Evolutionary conservation across 202 grass and related monocot species (phyloP).

Genomic region (Digitaria exilis): DNA sequence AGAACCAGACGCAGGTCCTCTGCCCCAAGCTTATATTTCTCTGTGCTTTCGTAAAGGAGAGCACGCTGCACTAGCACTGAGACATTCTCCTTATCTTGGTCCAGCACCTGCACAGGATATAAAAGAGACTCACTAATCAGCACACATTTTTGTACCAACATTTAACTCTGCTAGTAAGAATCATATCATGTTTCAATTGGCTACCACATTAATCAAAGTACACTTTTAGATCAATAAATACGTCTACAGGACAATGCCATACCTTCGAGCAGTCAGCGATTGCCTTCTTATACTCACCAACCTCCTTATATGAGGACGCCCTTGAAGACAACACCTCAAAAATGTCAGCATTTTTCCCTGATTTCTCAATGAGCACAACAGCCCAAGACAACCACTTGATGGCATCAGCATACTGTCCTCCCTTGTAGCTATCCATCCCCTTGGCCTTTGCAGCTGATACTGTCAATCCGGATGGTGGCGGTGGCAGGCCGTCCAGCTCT

Average conservation of each 20-base stretch:
- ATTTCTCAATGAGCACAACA: constrained; percentile 76
- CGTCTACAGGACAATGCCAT: neutral
- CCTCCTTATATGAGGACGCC: constrained; percentile 98
- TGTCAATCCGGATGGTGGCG: constrained; percentile 76
- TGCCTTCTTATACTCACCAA: constrained; percentile 99
- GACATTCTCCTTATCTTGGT: constrained; percentile 78
- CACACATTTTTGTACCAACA: neutral
- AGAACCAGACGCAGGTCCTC: constrained; percentile 98
- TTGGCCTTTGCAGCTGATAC: constrained; percentile 67
- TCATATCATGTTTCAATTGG: neutral
- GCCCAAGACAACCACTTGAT: constrained; percentile 99
- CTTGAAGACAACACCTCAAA: constrained; percentile 86
- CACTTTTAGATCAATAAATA: neutral
- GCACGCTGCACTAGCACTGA: constrained; percentile 83
- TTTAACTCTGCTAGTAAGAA: neutral
- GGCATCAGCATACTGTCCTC: constrained; percentile 94
- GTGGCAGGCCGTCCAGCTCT: constrained; percentile 82
- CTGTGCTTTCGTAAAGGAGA: constrained; percentile 91
- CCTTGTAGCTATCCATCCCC: constrained; percentile 96
- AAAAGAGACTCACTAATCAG: constrained; percentile 12
- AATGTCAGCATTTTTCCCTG: constrained; percentile 62
- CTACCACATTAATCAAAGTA: neutral
- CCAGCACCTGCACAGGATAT: constrained; percentile 67
- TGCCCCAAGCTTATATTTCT: constrained; percentile 93
- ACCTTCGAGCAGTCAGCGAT: constrained; percentile 98